Evolutionary conservation across 2,329 filamentous ascomycete genomes (phyloP).

Genomic region (Alternaria dauci): DNA sequence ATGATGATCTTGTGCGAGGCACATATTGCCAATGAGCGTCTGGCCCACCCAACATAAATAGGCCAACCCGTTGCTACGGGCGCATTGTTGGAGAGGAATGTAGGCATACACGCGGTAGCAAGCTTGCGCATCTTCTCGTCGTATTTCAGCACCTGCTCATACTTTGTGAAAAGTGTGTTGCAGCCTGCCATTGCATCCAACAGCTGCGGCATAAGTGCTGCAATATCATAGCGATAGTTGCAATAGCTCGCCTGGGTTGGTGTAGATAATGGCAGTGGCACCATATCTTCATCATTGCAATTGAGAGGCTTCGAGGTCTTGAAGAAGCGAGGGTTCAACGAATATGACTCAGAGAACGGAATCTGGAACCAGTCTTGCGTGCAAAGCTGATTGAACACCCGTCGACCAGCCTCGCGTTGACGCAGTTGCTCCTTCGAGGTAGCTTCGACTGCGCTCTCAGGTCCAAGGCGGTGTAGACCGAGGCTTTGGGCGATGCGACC

Average conservation of each 20-base stretch:
- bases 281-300: conserved; percentile 45
- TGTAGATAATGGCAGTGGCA: conserved; percentile 2
- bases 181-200: conserved; percentile 47
- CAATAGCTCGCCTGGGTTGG: conserved; percentile 49
- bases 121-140: conserved; percentile 50
- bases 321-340: conserved; percentile 44
- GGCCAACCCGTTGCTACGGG: conserved; percentile 47
- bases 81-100: conserved; percentile 43
- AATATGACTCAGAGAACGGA: conserved; percentile 52
- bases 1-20: conserved; percentile 54
- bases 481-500: conserved; percentile 58
- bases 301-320: conserved; percentile 43
- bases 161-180: conserved; percentile 53
- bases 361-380: conserved; percentile 55
- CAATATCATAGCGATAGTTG: conserved; percentile 50
- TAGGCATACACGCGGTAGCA: conserved; percentile 45
- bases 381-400: conserved; percentile 51
- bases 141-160: conserved; percentile 52
- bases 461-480: conserved; percentile 54
- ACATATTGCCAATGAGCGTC: conserved; percentile 50
- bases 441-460: conserved; percentile 16
- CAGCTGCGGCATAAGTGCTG: conserved; percentile 49
- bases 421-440: conserved; percentile 18
- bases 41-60: conserved; percentile 49
- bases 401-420: conserved; percentile 44